Evolutionary conservation across 768 basidiomycete genomes (phyloP).

Genomic region (Boletellus sp.): DNA sequence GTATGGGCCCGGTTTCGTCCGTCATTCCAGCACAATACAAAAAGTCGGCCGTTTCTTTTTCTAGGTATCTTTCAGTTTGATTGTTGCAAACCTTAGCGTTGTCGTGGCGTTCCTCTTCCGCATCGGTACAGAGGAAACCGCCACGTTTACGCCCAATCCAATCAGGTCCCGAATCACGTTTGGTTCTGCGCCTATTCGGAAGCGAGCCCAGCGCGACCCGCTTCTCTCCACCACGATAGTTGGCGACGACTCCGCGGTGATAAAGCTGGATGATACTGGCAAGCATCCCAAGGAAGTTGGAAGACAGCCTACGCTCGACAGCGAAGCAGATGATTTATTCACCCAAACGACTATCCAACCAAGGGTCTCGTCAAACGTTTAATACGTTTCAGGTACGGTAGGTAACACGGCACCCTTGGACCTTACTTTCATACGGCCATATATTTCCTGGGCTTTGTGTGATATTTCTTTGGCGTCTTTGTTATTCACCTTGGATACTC

Average conservation of each 20-base stretch:
- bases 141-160: neutral
- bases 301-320: neutral
- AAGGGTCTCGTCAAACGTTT: neutral
- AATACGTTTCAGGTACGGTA: neutral
- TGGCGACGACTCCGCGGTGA: neutral
- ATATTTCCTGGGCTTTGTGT: no score
- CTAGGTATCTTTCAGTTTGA: conserved; percentile 2
- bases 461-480: no score
- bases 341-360: neutral
- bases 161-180: neutral
- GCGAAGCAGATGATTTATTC: neutral
- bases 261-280: neutral
- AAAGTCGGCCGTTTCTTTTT: neutral
- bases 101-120: conserved; percentile 7
- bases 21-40: neutral
- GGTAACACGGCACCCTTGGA: no score
- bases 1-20: neutral
- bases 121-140: conserved; percentile 1
- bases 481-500: no score
- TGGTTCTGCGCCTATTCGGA: neutral
- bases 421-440: no score
- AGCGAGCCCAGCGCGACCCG: neutral
- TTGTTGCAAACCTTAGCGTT: conserved; percentile 1
- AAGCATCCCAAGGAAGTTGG: neutral
- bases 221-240: neutral